A percentile compares a stretch with the other conserved stretches of the same genome.
These are phyloP conservation scores for Leucogyrophana mollusca DNA, from an alignment of 768 basidiomycete genomes.

Conservation along the genomic window DNA sequence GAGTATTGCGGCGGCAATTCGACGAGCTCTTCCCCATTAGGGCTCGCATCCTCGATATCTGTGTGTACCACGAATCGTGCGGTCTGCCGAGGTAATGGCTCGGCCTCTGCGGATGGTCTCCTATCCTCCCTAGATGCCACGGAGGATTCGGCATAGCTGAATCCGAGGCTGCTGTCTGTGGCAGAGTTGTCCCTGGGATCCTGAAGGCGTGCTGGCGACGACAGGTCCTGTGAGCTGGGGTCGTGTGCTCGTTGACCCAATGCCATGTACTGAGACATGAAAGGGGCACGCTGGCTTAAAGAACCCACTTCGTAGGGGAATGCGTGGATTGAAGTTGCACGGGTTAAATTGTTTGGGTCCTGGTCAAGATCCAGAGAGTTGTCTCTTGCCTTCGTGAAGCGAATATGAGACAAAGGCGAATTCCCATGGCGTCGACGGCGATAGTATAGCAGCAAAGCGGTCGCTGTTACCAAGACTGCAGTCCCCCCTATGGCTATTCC, in stretches of 20 bases:
- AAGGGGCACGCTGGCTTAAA: no score
- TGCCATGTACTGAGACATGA: no score
- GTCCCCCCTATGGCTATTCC: conserved; percentile 50
- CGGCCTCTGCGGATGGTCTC: conserved; percentile 56
- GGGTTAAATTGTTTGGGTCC: conserved; percentile 20
- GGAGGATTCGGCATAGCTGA: conserved; percentile 17
- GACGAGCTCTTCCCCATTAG: conserved; percentile 51
- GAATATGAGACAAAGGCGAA: conserved; percentile 28
- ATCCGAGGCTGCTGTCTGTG: conserved; percentile 13
- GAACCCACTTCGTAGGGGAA: conserved; percentile 27
- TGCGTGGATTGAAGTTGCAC: conserved; percentile 34
- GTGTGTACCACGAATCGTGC: conserved; percentile 66
- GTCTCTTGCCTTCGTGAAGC: conserved; percentile 19
- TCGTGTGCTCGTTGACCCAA: no score
- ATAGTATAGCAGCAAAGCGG: conserved; percentile 53
- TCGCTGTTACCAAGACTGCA: conserved; percentile 48
- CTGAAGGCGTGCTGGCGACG: not conserved
- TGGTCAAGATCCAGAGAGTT: conserved; percentile 39
- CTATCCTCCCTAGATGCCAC: conserved; percentile 38
- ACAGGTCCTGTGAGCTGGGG: not conserved
- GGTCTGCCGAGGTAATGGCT: conserved; percentile 34
- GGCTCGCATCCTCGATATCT: conserved; percentile 58
- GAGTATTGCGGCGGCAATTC: conserved; percentile 76
- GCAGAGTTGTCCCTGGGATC: conserved; percentile 20
- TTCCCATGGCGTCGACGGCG: conserved; percentile 29